Evolutionary conservation across 2,329 filamentous ascomycete species (phyloP).

Genomic region (Paecilomyces formosus): DNA sequence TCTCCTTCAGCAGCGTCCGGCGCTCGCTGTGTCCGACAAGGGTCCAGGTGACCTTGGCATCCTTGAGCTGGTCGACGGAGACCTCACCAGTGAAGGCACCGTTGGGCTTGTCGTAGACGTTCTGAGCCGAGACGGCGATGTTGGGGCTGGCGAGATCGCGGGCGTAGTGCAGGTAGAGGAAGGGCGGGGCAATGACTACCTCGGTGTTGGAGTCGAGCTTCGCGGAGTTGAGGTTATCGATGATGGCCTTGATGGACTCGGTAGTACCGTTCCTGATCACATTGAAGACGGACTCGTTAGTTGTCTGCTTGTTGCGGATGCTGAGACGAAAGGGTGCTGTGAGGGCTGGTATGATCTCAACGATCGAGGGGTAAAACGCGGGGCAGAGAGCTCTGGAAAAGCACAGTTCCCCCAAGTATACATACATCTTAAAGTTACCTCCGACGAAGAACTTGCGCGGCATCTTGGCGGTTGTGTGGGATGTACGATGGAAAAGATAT

Average conservation of each 20-base stretch:
- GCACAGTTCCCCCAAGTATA: slow-evolving; percentile 13
- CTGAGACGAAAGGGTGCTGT: not conserved
- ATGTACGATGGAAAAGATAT: slow-evolving; percentile 1
- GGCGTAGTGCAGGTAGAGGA: slow-evolving; percentile 82
- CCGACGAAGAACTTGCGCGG: slow-evolving; percentile 95
- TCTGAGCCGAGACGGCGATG: slow-evolving; percentile 86
- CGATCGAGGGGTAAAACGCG: slow-evolving; percentile 13
- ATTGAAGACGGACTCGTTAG: slow-evolving; percentile 2
- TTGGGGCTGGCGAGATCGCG: slow-evolving; percentile 68
- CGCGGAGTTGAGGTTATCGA: slow-evolving; percentile 80
- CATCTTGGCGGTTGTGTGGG: slow-evolving; percentile 54
- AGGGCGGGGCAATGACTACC: slow-evolving; percentile 87
- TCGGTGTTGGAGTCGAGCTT: slow-evolving; percentile 60
- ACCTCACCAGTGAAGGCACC: slow-evolving; percentile 98
- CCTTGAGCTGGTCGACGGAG: slow-evolving; percentile 82
- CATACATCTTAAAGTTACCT: slow-evolving; percentile 99
- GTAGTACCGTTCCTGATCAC: slow-evolving; percentile 77
- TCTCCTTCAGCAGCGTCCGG: slow-evolving; percentile 80
- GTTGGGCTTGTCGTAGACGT: slow-evolving; percentile 94
- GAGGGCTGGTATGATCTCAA: slow-evolving; percentile 14
- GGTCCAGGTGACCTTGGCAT: slow-evolving; percentile 80
- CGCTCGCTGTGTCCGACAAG: slow-evolving; percentile 95
- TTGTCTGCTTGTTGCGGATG: not conserved
- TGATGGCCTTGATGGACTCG: slow-evolving; percentile 83
- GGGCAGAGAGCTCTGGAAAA: slow-evolving; percentile 19